Percentiles rank a stretch among this genome's conserved stretches.
phyloP scores from a whole-genome alignment of 345 rosid species.

The Acer saccharum region DNA sequence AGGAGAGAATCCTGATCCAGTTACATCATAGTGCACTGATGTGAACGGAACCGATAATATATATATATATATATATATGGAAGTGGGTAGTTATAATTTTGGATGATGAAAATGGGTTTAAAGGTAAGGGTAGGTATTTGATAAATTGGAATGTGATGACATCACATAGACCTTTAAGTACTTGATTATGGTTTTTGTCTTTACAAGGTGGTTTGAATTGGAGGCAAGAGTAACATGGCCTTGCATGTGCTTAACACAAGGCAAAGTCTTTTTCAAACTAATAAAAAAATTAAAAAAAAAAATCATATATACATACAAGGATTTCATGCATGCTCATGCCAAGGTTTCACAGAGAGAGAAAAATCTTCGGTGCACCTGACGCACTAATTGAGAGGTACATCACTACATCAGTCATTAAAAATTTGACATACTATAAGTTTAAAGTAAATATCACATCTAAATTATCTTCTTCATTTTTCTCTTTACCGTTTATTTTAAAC shows the following conservation, averaged over 20 bases:
- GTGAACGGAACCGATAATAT: too few relatives aligned
- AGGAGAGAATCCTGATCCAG: too few relatives aligned
- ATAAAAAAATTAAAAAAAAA: too few relatives aligned
- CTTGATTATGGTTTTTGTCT: conserved; percentile 26
- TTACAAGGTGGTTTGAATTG: conserved; percentile 24
- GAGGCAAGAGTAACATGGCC: conserved; percentile 78
- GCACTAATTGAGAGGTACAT: too few relatives aligned
- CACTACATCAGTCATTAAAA: too few relatives aligned
- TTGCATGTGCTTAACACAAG: conserved; percentile 56
- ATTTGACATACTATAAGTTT: too few relatives aligned
- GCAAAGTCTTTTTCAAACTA: conserved; percentile 42
- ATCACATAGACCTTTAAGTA: conserved; percentile 13
- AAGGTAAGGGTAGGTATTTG: neutral
- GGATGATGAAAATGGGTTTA: conserved; percentile 3
- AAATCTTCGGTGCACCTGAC: too few relatives aligned
- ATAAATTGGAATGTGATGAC: conserved; percentile 28
- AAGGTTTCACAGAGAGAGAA: neutral
- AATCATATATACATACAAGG: neutral
- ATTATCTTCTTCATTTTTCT: too few relatives aligned
- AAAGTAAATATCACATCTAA: too few relatives aligned
- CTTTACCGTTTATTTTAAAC: too few relatives aligned
- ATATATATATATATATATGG: conserved; percentile 14
- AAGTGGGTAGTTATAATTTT: conserved; percentile 12
- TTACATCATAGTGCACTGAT: too few relatives aligned
- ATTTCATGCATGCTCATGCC: neutral